phyloP scores from a whole-genome alignment of 2,329 filamentous ascomycete genomes.

The Exophiala dermatitidis region DNA sequence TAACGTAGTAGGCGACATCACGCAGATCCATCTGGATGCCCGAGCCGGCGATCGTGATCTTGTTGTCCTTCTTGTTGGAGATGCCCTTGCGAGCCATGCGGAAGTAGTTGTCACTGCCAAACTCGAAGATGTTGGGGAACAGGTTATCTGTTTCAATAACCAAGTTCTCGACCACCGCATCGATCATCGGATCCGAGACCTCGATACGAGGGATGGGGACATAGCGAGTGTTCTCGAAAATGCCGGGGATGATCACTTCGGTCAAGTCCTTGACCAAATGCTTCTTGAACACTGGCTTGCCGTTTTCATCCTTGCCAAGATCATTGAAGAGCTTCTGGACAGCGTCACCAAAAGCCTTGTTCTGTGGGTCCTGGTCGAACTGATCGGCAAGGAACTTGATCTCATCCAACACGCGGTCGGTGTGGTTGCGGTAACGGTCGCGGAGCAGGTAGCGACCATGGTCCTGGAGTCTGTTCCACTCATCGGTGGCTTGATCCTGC shows the following conservation, averaged over 20 bases:
- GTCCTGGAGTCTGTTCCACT: conserved; percentile 82
- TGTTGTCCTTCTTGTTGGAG: conserved; percentile 72
- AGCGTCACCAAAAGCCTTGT: conserved; percentile 68
- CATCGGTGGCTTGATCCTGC: conserved; percentile 66
- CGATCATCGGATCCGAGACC: conserved; percentile 74
- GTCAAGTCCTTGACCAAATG: conserved; percentile 84
- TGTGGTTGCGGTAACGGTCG: conserved; percentile 79
- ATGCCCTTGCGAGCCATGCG: conserved; percentile 88
- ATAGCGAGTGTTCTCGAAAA: conserved; percentile 81
- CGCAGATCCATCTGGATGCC: conserved; percentile 85
- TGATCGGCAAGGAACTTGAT: conserved; percentile 82
- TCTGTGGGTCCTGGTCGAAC: conserved; percentile 81
- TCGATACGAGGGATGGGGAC: conserved; percentile 91
- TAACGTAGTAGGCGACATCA: conserved; percentile 90
- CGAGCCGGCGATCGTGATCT: conserved; percentile 73
- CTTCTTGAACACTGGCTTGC: conserved; percentile 84
- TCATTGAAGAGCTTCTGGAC: conserved; percentile 81
- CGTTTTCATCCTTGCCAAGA: conserved; percentile 77
- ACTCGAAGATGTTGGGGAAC: conserved; percentile 83
- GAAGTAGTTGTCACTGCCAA: conserved; percentile 89
- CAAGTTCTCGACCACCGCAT: conserved; percentile 87
- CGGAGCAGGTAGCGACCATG: conserved; percentile 78
- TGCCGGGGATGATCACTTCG: conserved; percentile 73
- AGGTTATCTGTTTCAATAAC: conserved; percentile 95
- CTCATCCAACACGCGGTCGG: conserved; percentile 79